Percentiles rank a stretch among this genome's conserved stretches.
These are phyloP conservation scores for Ustilago xerochloae DNA, from an alignment of 1,284 basidiomycete genomes.

Conservation along the genomic window DNA sequence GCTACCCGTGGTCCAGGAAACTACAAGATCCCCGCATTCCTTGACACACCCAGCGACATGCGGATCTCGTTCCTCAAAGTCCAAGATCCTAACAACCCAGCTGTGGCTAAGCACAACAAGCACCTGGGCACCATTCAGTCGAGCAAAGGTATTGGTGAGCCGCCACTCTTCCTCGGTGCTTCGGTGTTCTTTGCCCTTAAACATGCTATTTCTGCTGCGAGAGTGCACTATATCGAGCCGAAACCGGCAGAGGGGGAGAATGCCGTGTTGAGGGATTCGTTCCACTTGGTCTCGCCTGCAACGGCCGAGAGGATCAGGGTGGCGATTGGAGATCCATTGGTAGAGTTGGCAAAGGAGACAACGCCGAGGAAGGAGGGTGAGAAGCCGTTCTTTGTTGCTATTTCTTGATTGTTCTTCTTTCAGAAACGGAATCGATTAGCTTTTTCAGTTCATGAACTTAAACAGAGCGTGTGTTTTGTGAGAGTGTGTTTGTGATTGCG, in stretches of 20 bases:
- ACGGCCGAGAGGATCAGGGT: slow-evolving; percentile 67
- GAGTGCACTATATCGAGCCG: slow-evolving; percentile 48
- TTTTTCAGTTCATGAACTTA: too few species aligned
- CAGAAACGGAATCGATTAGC: not conserved
- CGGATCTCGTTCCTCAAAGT: slow-evolving; percentile 65
- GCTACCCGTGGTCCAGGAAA: slow-evolving; percentile 67
- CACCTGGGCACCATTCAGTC: slow-evolving; percentile 64
- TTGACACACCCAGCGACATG: slow-evolving; percentile 67
- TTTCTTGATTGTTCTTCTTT: slow-evolving; percentile 33
- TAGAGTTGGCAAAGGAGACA: slow-evolving; percentile 49
- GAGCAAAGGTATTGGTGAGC: slow-evolving; percentile 62
- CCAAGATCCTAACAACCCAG: slow-evolving; percentile 41
- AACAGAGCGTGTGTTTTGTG: too few species aligned
- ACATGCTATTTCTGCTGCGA: slow-evolving; percentile 63
- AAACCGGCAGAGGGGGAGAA: slow-evolving; percentile 13
- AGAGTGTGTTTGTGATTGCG: too few species aligned
- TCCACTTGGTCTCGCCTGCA: slow-evolving; percentile 64
- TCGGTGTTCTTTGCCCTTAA: slow-evolving; percentile 67
- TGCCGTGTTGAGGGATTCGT: slow-evolving; percentile 22
- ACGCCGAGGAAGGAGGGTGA: slow-evolving; percentile 60
- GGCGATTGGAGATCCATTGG: slow-evolving; percentile 63
- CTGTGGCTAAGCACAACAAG: slow-evolving; percentile 21
- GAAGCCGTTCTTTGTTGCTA: slow-evolving; percentile 65
- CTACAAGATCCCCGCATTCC: slow-evolving; percentile 68
- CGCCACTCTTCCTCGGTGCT: slow-evolving; percentile 68